phyloP scores from a whole-genome alignment of 352 stramenopile species.

The Globisporangium paroecandrum region DNA sequence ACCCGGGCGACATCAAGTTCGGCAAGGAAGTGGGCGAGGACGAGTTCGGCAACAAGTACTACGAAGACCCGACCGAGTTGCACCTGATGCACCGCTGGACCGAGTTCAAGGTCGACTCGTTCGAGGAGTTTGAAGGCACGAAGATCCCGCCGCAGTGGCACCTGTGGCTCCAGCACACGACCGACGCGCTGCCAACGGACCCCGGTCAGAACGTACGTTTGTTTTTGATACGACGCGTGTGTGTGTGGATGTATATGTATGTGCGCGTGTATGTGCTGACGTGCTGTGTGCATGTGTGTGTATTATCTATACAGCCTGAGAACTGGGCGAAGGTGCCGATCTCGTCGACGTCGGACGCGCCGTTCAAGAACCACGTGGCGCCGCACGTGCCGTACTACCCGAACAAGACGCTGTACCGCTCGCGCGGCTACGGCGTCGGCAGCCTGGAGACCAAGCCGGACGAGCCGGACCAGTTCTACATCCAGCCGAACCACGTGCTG shows the following conservation, averaged over 20 bases:
- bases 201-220: slow-evolving; percentile 54
- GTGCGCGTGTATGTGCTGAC: background rate
- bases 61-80: slow-evolving; percentile 77
- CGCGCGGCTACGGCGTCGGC: slow-evolving; percentile 76
- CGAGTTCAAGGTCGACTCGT: slow-evolving; percentile 77
- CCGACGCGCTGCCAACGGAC: slow-evolving; percentile 60
- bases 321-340: slow-evolving; percentile 74
- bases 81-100: slow-evolving; percentile 80
- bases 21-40: slow-evolving; percentile 76
- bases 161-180: slow-evolving; percentile 81
- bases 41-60: slow-evolving; percentile 87
- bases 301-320: slow-evolving; percentile 27
- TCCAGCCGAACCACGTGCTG: slow-evolving; percentile 72
- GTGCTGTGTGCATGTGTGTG: background rate
- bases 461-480: slow-evolving; percentile 81
- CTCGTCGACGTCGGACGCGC: slow-evolving; percentile 51
- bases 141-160: slow-evolving; percentile 83
- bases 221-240: background rate
- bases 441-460: slow-evolving; percentile 53
- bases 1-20: slow-evolving; percentile 86
- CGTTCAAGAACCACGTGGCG: slow-evolving; percentile 68
- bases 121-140: slow-evolving; percentile 74
- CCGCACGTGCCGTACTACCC: slow-evolving; percentile 62
- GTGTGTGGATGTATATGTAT: background rate
- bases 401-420: slow-evolving; percentile 76